Evolutionary conservation across 495 filamentous ascomycete species (phyloP).

Genomic region (Aspergillus homomorphus): DNA sequence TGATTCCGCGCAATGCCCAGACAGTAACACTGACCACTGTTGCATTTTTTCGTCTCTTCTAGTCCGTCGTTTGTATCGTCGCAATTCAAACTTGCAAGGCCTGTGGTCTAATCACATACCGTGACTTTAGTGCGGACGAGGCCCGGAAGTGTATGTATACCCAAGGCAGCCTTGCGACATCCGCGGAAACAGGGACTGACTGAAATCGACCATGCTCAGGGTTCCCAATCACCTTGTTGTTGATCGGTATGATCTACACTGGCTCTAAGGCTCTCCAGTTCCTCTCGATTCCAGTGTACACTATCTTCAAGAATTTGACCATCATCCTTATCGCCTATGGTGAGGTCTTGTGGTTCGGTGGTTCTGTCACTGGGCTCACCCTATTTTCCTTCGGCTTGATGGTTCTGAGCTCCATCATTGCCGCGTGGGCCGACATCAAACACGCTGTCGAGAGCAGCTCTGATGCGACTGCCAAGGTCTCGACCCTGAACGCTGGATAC

Average conservation of each 20-base stretch:
- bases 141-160: slow-evolving; percentile 77
- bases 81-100: slow-evolving; percentile 86
- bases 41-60: slow-evolving; percentile 6
- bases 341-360: slow-evolving; percentile 98
- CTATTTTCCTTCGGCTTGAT: slow-evolving; percentile 97
- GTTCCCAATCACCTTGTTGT: slow-evolving; percentile 95
- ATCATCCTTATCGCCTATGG: slow-evolving; percentile 99
- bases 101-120: slow-evolving; percentile 77
- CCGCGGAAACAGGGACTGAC: slow-evolving; percentile 24
- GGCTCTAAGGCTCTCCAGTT: slow-evolving; percentile 94
- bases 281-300: slow-evolving; percentile 97
- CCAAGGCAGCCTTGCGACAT: background rate
- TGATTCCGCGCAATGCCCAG: background rate
- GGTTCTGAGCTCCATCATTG: slow-evolving; percentile 92
- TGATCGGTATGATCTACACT: slow-evolving; percentile 99
- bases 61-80: slow-evolving; percentile 88
- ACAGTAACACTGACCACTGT: slow-evolving; percentile 14
- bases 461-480: slow-evolving; percentile 71
- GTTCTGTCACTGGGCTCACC: slow-evolving; percentile 81
- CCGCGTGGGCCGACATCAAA: slow-evolving; percentile 97
- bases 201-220: slow-evolving; percentile 47
- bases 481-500: slow-evolving; percentile 92
- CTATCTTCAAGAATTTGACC: slow-evolving; percentile 99
- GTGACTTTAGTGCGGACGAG: slow-evolving; percentile 87
- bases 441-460: slow-evolving; percentile 63